Percentiles rank a stretch among this genome's conserved stretches.
phyloP scores from a whole-genome alignment of 495 filamentous ascomycete species.

The Xylaria flabelliformis region DNA sequence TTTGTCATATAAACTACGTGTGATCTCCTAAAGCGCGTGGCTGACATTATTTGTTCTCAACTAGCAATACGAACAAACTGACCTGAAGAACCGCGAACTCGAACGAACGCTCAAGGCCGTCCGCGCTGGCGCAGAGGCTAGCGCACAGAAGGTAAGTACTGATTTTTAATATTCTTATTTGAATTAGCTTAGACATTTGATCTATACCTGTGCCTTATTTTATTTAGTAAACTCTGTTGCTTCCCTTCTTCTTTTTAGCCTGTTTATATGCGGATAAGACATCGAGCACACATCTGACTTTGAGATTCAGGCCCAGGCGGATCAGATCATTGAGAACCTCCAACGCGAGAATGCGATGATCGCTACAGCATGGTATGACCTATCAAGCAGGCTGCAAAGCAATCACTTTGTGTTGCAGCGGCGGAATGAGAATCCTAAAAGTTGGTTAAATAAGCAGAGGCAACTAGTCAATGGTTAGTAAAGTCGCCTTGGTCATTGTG shows the following conservation, averaged over 20 bases:
- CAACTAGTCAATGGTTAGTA: constrained; percentile 66
- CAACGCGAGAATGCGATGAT: constrained; percentile 86
- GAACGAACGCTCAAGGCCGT: constrained; percentile 54
- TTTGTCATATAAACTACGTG: background rate
- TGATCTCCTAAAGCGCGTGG: background rate
- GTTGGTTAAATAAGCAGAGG: constrained; percentile 91
- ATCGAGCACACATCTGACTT: constrained; percentile 22
- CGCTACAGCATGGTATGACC: constrained; percentile 89
- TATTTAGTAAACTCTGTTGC: constrained; percentile 22
- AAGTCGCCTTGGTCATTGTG: background rate
- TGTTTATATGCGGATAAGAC: background rate
- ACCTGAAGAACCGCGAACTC: constrained; percentile 55
- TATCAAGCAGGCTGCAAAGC: constrained; percentile 82
- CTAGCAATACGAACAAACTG: constrained; percentile 58
- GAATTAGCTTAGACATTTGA: background rate
- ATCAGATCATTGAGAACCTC: constrained; percentile 70
- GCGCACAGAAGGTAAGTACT: constrained; percentile 57
- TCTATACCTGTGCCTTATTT: constrained; percentile 14
- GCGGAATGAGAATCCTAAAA: constrained; percentile 77
- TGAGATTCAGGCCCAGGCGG: constrained; percentile 57
- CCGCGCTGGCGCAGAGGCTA: constrained; percentile 49
- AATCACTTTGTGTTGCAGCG: constrained; percentile 81
- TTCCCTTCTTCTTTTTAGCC: background rate
- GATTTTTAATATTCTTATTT: constrained; percentile 23
- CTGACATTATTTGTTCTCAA: constrained; percentile 26